A percentile compares a stretch with the other conserved stretches of the same genome.
These are phyloP conservation scores for Helianthus tuberosus DNA, from an alignment of 129 eudicot species.

Conservation along the genomic window DNA sequence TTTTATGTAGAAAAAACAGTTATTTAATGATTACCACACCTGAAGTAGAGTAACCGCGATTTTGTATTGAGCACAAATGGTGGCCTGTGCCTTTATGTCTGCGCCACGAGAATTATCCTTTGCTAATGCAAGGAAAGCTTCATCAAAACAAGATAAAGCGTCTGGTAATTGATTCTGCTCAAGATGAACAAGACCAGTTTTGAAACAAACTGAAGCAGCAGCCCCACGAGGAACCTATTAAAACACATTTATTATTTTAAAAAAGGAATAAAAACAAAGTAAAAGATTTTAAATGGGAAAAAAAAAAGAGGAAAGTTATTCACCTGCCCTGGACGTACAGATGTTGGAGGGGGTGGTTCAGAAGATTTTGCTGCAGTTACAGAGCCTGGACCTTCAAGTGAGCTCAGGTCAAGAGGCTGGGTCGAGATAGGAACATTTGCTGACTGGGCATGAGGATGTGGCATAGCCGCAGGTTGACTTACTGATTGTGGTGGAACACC, in stretches of 20 bases:
- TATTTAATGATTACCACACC: slow-evolving; percentile 34
- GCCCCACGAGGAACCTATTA: slow-evolving; percentile 99
- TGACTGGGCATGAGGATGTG: slow-evolving; percentile 47
- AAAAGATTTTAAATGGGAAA: slow-evolving; percentile 2
- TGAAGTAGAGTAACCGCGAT: slow-evolving; percentile 88
- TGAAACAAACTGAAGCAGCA: slow-evolving; percentile 89
- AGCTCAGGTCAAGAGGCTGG: slow-evolving; percentile 95
- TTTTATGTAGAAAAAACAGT: neutral
- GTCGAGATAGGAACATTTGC: slow-evolving; percentile 45
- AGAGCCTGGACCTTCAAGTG: slow-evolving; percentile 85
- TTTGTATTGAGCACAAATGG: slow-evolving; percentile 98
- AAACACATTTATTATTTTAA: neutral
- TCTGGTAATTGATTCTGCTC: slow-evolving; percentile 96
- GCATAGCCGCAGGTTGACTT: slow-evolving; percentile 54
- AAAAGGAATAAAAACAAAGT: neutral
- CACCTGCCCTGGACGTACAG: slow-evolving; percentile 99
- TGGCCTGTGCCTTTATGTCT: slow-evolving; percentile 94
- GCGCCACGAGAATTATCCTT: slow-evolving; percentile 97
- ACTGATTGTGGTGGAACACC: slow-evolving; percentile 85
- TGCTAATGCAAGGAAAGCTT: slow-evolving; percentile 96
- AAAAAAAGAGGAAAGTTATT: slow-evolving; percentile 5
- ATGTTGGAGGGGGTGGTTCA: slow-evolving; percentile 77
- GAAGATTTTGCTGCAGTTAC: slow-evolving; percentile 51
- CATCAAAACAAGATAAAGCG: slow-evolving; percentile 96
- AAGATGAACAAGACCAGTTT: slow-evolving; percentile 92